Evolutionary conservation across 345 rosid genomes (phyloP), one percentile per base, ranked within the genome.

Genomic region (Physaria fendleri): DNA sequence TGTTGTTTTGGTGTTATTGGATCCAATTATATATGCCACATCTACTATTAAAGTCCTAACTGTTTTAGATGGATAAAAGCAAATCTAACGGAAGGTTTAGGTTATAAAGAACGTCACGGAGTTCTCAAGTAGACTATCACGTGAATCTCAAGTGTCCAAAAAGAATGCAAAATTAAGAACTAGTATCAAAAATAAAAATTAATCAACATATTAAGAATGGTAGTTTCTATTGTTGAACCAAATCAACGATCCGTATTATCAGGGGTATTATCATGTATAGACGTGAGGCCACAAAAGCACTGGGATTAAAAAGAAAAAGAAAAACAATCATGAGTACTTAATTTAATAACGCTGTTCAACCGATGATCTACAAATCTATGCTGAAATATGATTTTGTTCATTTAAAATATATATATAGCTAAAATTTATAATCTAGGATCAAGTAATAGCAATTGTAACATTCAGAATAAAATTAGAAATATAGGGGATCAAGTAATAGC

Each of bases 51-150:
- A 50, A 5, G 1, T 24, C 24, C 17, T 7, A 8, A 10, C 22
- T 42, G 49, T 18, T 27, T 18, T 54, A 34, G 39, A n/a, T 55
- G 27, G 27, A 10, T 13, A 10, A n/a, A 33, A 32, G 1, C 32
- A 15, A 33, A 21, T 4, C 8, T 2, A 8, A 25, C 12, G 65
- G 45, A 51, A 13, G 46, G n/a, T n/a, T 51, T 55, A 54, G 56
- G 63, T 55, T 41, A 50, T 65, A 35, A 25, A n/a, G n/a, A n/a
- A 51, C 40, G 30, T 62, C 74, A 70, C 69, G 74, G 54, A 48
- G 42, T 47, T 56, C 69, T 32, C 41, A 70, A 39, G 53, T 56
- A 39, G 25, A 54, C 34, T 20, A 70, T 63, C 74, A 70, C 63
- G 62, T 70, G 74, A 62, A 48, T 49, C 64, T 30, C 43, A 44